Conservation (phyloP, 805 yeast genomes). For the Candida michaelii region DNA sequence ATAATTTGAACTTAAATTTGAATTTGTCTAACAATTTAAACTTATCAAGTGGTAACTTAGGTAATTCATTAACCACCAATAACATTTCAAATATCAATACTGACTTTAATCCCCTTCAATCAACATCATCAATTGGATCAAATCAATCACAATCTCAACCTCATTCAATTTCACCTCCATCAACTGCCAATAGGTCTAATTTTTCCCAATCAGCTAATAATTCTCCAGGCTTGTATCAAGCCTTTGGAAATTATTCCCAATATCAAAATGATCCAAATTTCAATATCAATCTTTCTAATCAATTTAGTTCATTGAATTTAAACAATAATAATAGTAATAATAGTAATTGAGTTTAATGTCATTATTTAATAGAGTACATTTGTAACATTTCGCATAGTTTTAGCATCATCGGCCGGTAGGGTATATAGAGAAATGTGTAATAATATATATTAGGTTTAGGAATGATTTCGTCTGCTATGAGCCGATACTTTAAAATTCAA, state of each 20-base stretch:
- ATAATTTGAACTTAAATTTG: not conserved
- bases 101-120: constrained; percentile 8
- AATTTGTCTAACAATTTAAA: constrained; percentile 1
- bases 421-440: constrained; percentile 4
- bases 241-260: constrained; percentile 11
- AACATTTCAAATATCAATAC: not conserved
- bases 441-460: not conserved
- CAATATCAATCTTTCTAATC: constrained; percentile 23
- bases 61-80: not conserved
- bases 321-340: constrained; percentile 17
- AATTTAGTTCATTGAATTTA: constrained; percentile 36
- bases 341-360: not conserved
- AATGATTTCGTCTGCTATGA: too few relatives aligned
- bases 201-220: constrained; percentile 8
- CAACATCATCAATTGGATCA: constrained; percentile 8
- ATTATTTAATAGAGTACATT: constrained; percentile 2
- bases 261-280: constrained; percentile 9
- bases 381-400: constrained; percentile 4
- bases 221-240: constrained; percentile 11
- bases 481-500: too few relatives aligned
- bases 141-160: constrained; percentile 9
- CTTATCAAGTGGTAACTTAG: not conserved
- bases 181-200: constrained; percentile 5
- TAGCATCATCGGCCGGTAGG: constrained; percentile 4
- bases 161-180: constrained; percentile 11